Conservation (phyloP, 305 asterid genomes). For the Fraxinus floribunda region DNA sequence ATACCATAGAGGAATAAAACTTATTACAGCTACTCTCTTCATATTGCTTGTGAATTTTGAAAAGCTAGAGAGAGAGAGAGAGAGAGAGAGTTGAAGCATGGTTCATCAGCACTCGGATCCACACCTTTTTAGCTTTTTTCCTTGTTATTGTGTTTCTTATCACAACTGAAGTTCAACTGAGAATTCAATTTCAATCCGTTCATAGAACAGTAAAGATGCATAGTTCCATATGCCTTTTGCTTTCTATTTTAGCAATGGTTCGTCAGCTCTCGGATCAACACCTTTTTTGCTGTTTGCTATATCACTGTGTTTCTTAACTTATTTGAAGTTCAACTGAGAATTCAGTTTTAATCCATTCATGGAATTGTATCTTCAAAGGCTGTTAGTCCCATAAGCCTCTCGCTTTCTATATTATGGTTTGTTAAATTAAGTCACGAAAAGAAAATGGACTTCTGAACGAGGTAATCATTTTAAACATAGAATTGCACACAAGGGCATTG, state of each 20-base stretch:
- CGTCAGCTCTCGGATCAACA: background rate
- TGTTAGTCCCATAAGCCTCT: constrained; percentile 8
- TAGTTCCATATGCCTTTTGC: background rate
- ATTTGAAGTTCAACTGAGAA: background rate
- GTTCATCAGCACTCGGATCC: background rate
- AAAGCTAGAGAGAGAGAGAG: too few species aligned
- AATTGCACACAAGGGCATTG: background rate
- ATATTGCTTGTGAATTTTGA: background rate
- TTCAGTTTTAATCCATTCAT: background rate
- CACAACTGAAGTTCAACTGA: background rate
- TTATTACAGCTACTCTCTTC: background rate
- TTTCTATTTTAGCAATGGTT: background rate
- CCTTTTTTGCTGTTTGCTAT: background rate
- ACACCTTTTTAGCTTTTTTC: background rate
- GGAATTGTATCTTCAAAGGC: background rate
- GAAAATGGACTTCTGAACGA: background rate
- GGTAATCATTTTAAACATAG: constrained; percentile 1
- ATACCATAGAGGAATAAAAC: background rate
- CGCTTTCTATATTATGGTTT: background rate
- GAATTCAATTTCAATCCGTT: background rate
- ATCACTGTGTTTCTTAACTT: background rate
- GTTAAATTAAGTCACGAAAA: background rate
- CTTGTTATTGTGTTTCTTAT: background rate
- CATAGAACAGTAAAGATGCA: background rate
- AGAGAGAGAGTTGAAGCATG: background rate